Base-by-base conservation (phyloP, 2,329 filamentous ascomycete genomes). In the Amphichorda felina region DNA sequence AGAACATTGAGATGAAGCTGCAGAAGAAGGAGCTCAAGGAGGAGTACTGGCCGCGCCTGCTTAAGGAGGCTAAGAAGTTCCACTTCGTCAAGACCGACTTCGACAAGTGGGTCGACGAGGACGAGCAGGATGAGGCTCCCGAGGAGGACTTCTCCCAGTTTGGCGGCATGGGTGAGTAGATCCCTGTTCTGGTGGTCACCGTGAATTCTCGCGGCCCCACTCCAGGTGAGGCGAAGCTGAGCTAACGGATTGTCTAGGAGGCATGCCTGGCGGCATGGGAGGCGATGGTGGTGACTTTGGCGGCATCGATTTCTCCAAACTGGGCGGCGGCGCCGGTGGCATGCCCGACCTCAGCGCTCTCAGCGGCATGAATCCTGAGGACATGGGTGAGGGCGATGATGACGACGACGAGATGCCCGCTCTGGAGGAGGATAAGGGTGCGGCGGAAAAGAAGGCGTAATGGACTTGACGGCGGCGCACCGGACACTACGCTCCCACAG, bases 81-180 rank as follows among this genome's bases (percentile, higher is more conserved):
- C 91, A 96, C 67, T 98, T 87, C 75, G 65, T 98, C 54, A 94
- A 94, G 80, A 96, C 91, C 45, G 82, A 98, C 67, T 98, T 98
- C 51, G 88, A 95, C 70, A 95, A 94, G 82, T 95, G 88, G 88
- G 84, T 94, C 52, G 88, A 95, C 49, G 86, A 95, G 75, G 88
- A 98, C 56, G 91, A 98, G 75, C 91, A 98, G 69, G 82, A 96
- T 55, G 87, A 86, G 62, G 80, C 75, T 41, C 68, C 75, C 33
- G 86, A 93, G 45, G 87, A 94, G 38, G 88, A 94, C 60, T 63
- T 79, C 48, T 74, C 72, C 45, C 69, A 77, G 56, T 78, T 75
- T 48, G 75, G 70, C 39, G 75, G 75, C 44, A 82, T 77, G 74
- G 71, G 72, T 68, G 57, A 53, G 68, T 70, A n/a, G 36, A 46